These are phyloP conservation scores for Penicillium occitanis DNA, from an alignment of 2,329 filamentous ascomycete species.

Conservation along the genomic window DNA sequence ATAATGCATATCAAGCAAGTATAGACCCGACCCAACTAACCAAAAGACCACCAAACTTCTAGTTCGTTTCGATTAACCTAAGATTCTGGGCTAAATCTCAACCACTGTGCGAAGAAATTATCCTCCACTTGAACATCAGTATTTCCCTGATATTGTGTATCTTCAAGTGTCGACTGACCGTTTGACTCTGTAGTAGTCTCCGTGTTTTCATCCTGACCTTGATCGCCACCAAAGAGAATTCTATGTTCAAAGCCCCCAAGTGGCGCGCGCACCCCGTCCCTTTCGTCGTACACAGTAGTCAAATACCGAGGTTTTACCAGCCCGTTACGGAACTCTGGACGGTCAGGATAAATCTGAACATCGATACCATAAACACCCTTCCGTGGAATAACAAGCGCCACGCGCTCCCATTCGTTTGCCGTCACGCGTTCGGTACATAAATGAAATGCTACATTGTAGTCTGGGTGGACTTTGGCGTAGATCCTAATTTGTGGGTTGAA, in stretches of 20 bases:
- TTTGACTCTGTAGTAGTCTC: not conserved
- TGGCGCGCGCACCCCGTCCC: not conserved
- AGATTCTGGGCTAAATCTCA: not conserved
- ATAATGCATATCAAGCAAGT: not conserved
- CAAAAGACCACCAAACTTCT: not conserved
- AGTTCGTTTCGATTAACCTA: not conserved
- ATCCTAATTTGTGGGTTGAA: not conserved
- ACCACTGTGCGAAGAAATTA: not conserved
- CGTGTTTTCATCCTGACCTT: not conserved
- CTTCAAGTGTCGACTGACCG: not conserved
- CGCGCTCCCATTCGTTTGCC: not conserved
- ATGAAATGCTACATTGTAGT: not conserved
- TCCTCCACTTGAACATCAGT: not conserved
- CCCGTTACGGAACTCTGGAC: not conserved
- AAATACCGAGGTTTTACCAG: not conserved
- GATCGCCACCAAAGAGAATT: not conserved
- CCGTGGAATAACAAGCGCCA: not conserved
- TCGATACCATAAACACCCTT: constrained; percentile 3
- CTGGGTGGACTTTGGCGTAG: not conserved
- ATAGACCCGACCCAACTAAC: not conserved
- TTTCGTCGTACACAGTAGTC: not conserved
- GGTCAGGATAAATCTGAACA: not conserved
- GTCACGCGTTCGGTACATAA: constrained; percentile 2
- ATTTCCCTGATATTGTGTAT: not conserved
- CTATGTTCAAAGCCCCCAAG: not conserved